Conservation (phyloP, 257 asterid genomes). For the Gentiana macrophylla region DNA sequence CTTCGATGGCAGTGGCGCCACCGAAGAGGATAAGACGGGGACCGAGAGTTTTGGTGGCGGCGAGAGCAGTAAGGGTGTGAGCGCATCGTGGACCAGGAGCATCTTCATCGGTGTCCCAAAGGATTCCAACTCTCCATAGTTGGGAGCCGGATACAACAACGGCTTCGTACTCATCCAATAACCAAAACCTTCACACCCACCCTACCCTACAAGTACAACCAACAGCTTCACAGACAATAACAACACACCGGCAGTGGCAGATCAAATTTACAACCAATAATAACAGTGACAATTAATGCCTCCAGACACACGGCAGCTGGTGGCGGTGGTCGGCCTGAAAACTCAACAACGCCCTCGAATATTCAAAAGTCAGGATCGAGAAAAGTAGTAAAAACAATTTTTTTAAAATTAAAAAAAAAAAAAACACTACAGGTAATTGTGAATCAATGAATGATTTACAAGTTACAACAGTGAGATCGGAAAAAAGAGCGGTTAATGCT, state of each 20-base stretch:
- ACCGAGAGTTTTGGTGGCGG: constrained; percentile 80
- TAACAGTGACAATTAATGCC: too few relatives aligned
- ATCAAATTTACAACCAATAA: not conserved
- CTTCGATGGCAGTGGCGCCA: constrained; percentile 96
- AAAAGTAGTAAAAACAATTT: too few relatives aligned
- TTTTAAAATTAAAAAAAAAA: too few relatives aligned
- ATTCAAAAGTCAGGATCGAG: too few relatives aligned
- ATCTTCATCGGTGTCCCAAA: constrained; percentile 89
- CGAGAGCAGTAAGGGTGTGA: constrained; percentile 91
- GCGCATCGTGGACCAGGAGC: constrained; percentile 98
- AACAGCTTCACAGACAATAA: constrained; percentile 1
- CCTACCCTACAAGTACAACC: not conserved
- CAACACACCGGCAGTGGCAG: not conserved
- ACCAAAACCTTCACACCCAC: not conserved
- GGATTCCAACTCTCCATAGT: constrained; percentile 36
- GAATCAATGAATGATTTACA: too few relatives aligned
- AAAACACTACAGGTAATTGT: too few relatives aligned
- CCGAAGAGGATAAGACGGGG: constrained; percentile 94
- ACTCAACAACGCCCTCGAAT: too few relatives aligned
- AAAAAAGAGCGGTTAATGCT: too few relatives aligned
- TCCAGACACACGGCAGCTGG: too few relatives aligned
- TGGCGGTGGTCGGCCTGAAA: too few relatives aligned
- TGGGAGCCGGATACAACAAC: constrained; percentile 37
- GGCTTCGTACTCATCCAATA: constrained; percentile 36
- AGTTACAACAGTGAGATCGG: too few relatives aligned